Conservation (phyloP, 2,329 filamentous ascomycete genomes). For the Pseudonectria buxi region DNA sequence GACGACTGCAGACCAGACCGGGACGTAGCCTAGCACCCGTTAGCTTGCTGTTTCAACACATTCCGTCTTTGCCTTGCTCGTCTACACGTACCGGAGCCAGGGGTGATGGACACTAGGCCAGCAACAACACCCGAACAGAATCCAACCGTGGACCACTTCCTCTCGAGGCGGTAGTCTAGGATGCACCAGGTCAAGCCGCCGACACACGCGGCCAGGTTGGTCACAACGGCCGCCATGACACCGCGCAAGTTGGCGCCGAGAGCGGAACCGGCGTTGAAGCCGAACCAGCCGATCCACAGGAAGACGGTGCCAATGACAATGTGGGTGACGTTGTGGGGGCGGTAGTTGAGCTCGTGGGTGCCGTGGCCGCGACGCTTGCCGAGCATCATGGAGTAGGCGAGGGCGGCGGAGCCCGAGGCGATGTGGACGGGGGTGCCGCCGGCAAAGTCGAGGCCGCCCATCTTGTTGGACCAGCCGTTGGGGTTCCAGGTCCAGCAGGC, state of each 20-base stretch:
- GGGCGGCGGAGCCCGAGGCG: constrained; percentile 70
- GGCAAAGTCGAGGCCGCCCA: constrained; percentile 83
- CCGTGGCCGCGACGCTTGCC: constrained; percentile 80
- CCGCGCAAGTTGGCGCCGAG: constrained; percentile 75
- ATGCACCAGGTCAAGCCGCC: constrained; percentile 87
- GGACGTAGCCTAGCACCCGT: constrained; percentile 61
- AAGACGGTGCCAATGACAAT: constrained; percentile 91
- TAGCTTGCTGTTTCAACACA: not conserved
- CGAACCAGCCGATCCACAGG: constrained; percentile 93
- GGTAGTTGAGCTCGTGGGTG: constrained; percentile 83
- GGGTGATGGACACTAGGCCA: constrained; percentile 81
- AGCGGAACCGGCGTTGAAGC: constrained; percentile 85
- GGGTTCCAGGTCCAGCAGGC: constrained; percentile 95
- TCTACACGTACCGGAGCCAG: constrained; percentile 65
- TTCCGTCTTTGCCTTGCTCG: too few relatives aligned
- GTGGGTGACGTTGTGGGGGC: constrained; percentile 87
- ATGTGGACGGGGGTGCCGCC: constrained; percentile 90
- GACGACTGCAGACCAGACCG: constrained; percentile 75
- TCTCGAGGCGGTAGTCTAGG: constrained; percentile 80
- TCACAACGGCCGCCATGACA: constrained; percentile 80
- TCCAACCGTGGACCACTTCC: constrained; percentile 87
- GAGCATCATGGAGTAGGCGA: constrained; percentile 88
- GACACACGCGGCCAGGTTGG: constrained; percentile 76
- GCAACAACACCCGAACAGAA: constrained; percentile 89
- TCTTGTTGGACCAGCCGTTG: constrained; percentile 68